phyloP scores from a whole-genome alignment of 768 basidiomycete species.

The Russula olivacea region DNA sequence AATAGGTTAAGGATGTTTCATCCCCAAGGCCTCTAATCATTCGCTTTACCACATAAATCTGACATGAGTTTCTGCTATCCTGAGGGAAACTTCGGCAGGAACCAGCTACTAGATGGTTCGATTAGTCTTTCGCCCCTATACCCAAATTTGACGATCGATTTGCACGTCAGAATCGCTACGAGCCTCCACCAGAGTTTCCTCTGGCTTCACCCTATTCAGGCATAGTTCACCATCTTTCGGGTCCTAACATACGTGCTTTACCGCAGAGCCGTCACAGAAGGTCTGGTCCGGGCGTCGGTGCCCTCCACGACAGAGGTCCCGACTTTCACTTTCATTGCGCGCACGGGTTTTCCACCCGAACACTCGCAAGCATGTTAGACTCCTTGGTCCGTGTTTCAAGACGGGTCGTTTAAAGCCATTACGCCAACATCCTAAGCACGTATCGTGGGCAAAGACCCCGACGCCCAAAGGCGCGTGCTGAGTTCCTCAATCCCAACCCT shows the following conservation, averaged over 20 bases:
- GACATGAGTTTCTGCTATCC: slow-evolving; percentile 60
- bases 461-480: too few species aligned
- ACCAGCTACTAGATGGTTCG: slow-evolving; percentile 92
- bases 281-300: slow-evolving; percentile 71
- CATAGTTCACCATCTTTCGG: slow-evolving; percentile 91
- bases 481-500: too few species aligned
- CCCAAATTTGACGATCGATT: slow-evolving; percentile 94
- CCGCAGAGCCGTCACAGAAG: slow-evolving; percentile 69
- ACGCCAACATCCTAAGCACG: too few species aligned
- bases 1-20: slow-evolving; percentile 78
- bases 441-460: too few species aligned
- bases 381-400: too few species aligned
- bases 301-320: slow-evolving; percentile 57
- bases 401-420: too few species aligned
- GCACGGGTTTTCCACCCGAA: too few species aligned
- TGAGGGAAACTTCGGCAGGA: slow-evolving; percentile 87
- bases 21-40: slow-evolving; percentile 51
- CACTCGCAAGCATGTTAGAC: too few species aligned
- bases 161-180: slow-evolving; percentile 95
- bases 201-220: slow-evolving; percentile 88
- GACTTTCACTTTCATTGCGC: too few species aligned
- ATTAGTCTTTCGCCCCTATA: slow-evolving; percentile 97
- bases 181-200: slow-evolving; percentile 66
- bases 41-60: slow-evolving; percentile 66
- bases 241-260: slow-evolving; percentile 82